Evolutionary conservation across 2,329 filamentous ascomycete genomes (phyloP), one percentile per base, ranked within the genome.

Genomic region (Ceratocystis colombiana): DNA sequence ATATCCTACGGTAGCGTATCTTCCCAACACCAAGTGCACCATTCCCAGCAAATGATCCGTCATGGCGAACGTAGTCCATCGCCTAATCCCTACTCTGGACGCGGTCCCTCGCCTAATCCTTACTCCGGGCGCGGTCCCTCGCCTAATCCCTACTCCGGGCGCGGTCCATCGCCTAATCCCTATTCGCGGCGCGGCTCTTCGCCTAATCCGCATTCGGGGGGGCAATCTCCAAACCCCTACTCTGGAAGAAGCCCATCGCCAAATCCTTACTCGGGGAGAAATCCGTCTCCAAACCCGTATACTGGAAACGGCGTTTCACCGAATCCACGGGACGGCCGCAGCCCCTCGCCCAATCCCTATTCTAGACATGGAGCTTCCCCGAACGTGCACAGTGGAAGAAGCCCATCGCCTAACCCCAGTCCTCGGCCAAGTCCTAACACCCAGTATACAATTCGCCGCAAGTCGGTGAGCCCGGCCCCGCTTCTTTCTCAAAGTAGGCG

Each of bases 391-490:
- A n/a, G 25, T 8, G 41, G 64, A n/a, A 41, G 33, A 33, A 73
- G 72, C 37, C 68, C 75, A 37, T 78, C 77, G 3, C 76, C 78
- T 69, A 79, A 74, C 41, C 71, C 73, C 1, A 50, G 74, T 75
- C 48, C 72, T 72, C 68, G 69, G 61, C 70, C 73, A 17, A 73
- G 75, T 71, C 73, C 80, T 69, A 74, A 74, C 70, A 72, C 77
- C 70, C 74, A 79, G 70, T 80, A 82, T 69, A 83, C 81, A 44
- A 84, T 85, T 68, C 80, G 77, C 68, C 84, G 88, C 64, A 92
- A 92, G 73, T 90, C 88, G 1, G 83, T 91, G 41, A 90, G 88
- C 71, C 87, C 88, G 1, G 82, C 83, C 1, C 88, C 88, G 69
- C 81, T 73, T 25, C 78, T 73, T 73, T 57, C 76, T 64, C 79